Conservation (phyloP, 352 stramenopile genomes). For the Globisporangium splendens region DNA sequence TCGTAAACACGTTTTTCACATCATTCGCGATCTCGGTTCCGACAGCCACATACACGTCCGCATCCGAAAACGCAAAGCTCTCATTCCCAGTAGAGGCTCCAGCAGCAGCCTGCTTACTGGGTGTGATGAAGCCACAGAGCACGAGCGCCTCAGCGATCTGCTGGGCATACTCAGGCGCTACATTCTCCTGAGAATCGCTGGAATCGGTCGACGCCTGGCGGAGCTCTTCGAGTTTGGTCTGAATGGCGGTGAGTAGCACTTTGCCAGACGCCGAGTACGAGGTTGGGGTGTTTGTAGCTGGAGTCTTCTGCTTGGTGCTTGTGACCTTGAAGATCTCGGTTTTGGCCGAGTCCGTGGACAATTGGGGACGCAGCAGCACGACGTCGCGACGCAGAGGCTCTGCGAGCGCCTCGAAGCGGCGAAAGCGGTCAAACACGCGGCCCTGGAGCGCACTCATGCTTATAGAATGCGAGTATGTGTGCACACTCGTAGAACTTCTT, state of each 20-base stretch:
- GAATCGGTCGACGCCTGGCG: too few species aligned
- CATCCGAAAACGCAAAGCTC: constrained; percentile 1
- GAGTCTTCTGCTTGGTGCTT: not conserved
- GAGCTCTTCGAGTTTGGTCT: not conserved
- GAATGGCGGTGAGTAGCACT: constrained; percentile 19
- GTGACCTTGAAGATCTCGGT: not conserved
- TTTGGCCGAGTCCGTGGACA: not conserved
- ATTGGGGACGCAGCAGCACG: not conserved
- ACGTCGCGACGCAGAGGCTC: not conserved
- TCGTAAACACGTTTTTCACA: not conserved
- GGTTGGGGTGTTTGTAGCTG: too few species aligned
- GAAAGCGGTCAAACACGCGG: not conserved
- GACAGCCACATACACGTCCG: constrained; percentile 2
- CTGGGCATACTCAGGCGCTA: not conserved
- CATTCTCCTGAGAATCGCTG: not conserved
- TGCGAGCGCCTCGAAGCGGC: not conserved
- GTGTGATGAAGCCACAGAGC: constrained; percentile 7
- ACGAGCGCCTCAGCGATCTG: constrained; percentile 10
- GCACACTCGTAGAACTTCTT: too few species aligned
- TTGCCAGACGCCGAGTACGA: constrained; percentile 13
- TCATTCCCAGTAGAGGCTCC: not conserved
- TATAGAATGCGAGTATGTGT: not conserved
- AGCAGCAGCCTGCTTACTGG: constrained; percentile 3
- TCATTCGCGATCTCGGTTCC: not conserved
- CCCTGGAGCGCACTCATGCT: constrained; percentile 7